Conservation (phyloP, 305 asterid genomes). For the Solanum hybrid region DNA sequence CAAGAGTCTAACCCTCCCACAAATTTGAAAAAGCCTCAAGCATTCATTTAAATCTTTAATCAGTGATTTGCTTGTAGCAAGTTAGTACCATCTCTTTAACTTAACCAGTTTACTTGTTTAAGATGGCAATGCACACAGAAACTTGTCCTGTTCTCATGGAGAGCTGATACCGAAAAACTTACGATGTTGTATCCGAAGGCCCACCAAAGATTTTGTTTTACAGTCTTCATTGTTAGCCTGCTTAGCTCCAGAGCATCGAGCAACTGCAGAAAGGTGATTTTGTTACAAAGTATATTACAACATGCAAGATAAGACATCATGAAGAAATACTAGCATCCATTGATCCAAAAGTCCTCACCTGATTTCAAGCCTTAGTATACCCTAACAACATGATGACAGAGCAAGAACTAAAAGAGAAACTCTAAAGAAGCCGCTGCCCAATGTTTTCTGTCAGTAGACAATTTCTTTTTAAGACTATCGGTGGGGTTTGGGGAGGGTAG, state of each 20-base stretch:
- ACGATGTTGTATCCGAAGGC: constrained; percentile 96
- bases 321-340: background rate
- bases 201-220: constrained; percentile 98
- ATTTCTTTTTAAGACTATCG: background rate
- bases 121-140: background rate
- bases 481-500: background rate
- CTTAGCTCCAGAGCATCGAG: constrained; percentile 97
- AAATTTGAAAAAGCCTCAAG: background rate
- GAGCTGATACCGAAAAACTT: constrained; percentile 23
- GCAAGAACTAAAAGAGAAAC: background rate
- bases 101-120: background rate
- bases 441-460: background rate
- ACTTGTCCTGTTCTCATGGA: background rate
- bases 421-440: background rate
- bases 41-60: background rate
- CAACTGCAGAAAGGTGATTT: constrained; percentile 40
- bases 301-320: background rate
- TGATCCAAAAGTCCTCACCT: background rate
- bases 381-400: background rate
- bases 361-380: background rate
- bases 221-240: constrained; percentile 90
- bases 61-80: background rate
- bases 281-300: background rate
- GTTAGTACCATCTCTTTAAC: background rate
- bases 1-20: background rate